Conservation (phyloP, 2,329 filamentous ascomycete species). For the Fusarium marasasianum region DNA sequence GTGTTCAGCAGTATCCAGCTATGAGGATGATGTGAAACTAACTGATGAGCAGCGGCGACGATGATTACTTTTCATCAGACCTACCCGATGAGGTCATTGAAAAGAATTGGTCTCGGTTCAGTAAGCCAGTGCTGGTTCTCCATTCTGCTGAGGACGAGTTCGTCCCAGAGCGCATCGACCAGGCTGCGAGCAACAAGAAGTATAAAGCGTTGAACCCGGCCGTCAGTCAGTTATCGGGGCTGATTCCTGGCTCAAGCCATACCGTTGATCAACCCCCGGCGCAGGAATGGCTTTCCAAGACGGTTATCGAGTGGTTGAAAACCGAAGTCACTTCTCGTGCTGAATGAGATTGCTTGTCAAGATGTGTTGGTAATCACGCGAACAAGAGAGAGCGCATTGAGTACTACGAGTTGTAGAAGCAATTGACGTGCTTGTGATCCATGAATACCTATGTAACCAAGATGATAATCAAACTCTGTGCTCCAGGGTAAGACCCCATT, state of each 20-base stretch:
- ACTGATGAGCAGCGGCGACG: slow-evolving; percentile 66
- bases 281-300: slow-evolving; percentile 60
- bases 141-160: slow-evolving; percentile 74
- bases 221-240: slow-evolving; percentile 60
- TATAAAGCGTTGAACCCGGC: slow-evolving; percentile 62
- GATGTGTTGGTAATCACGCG: background rate
- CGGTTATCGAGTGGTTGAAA: slow-evolving; percentile 58
- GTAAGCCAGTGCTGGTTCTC: slow-evolving; percentile 69
- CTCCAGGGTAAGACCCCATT: slow-evolving; percentile 2
- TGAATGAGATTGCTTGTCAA: background rate
- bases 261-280: slow-evolving; percentile 57
- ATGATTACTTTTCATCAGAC: slow-evolving; percentile 90
- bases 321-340: slow-evolving; percentile 18
- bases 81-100: slow-evolving; percentile 65
- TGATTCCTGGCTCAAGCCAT: slow-evolving; percentile 64
- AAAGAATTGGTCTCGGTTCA: slow-evolving; percentile 72
- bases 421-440: background rate
- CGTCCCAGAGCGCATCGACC: slow-evolving; percentile 67
- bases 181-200: slow-evolving; percentile 62
- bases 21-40: background rate
- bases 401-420: background rate
- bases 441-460: background rate
- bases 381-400: background rate
- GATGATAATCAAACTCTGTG: background rate
- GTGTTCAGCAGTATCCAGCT: slow-evolving; percentile 38